phyloP scores from a whole-genome alignment of 1,284 basidiomycete species.

The Athelia psychrophila region DNA sequence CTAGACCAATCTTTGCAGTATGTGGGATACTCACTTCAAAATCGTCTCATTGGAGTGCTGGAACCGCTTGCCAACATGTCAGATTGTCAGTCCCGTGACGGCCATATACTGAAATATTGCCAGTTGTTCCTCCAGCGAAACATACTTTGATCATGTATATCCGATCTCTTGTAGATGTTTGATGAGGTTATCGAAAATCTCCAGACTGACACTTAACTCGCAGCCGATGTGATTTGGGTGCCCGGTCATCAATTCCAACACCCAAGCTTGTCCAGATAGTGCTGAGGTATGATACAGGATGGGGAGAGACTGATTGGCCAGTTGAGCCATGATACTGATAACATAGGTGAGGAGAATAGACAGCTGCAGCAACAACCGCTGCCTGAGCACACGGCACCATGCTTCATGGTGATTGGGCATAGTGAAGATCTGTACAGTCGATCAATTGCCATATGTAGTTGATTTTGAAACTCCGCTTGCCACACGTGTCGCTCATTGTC shows the following conservation, averaged over 20 bases:
- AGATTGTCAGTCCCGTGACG: constrained; percentile 10
- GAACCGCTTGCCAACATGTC: constrained; percentile 18
- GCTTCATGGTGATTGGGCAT: no score
- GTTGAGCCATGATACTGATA: no score
- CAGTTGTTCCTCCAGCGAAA: constrained; percentile 21
- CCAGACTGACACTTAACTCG: constrained; percentile 14
- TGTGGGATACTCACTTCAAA: constrained; percentile 12
- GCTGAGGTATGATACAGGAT: constrained; percentile 9
- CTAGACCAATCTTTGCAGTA: neutral
- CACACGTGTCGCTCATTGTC: no score
- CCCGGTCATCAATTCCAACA: constrained; percentile 16
- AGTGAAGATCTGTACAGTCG: no score
- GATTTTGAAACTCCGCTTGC: no score
- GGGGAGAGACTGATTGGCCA: no score
- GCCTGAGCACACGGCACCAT: no score
- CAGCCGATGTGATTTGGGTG: constrained; percentile 10
- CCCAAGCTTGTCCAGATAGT: constrained; percentile 15
- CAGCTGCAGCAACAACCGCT: no score
- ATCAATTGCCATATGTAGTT: no score
- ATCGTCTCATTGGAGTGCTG: constrained; percentile 24
- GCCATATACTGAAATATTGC: constrained; percentile 20
- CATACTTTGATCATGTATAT: constrained; percentile 7
- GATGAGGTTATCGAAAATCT: constrained; percentile 13
- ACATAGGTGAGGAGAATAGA: no score
- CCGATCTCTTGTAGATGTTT: constrained; percentile 7